phyloP scores from a whole-genome alignment of 2,329 filamentous ascomycete genomes.

The Fonsecaea pedrosoi region DNA sequence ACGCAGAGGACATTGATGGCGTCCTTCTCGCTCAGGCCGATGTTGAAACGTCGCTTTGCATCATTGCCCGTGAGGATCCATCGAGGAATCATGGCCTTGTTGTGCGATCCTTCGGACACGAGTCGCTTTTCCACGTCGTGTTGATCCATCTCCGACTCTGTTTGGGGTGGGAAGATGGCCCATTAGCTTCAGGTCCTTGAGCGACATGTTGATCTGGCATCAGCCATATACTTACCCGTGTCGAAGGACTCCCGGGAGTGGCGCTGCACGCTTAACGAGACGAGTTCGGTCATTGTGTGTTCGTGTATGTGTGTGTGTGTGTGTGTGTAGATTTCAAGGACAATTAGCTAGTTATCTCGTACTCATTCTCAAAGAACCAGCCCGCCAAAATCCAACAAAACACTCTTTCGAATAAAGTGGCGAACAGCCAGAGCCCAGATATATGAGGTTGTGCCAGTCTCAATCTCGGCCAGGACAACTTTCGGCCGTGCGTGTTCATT shows the following conservation, averaged over 20 bases:
- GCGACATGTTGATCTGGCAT: neutral
- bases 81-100: neutral
- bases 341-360: neutral
- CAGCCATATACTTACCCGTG: neutral
- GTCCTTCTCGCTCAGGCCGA: neutral
- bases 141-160: neutral
- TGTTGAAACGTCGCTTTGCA: neutral
- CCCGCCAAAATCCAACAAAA: neutral
- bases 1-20: slow-evolving; percentile 11
- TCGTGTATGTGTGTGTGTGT: too few species aligned
- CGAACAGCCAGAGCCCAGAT: neutral
- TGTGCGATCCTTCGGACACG: neutral
- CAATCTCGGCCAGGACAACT: neutral
- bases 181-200: neutral
- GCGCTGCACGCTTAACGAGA: neutral
- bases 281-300: neutral
- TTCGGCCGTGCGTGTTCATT: too few species aligned
- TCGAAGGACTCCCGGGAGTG: neutral
- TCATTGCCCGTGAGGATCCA: neutral
- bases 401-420: neutral
- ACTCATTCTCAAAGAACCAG: neutral
- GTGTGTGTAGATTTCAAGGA: neutral
- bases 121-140: neutral
- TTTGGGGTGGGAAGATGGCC: neutral
- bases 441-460: neutral